Evolutionary conservation across 441 rosid species (phyloP).

Genomic region (Populus trichocarpa): DNA sequence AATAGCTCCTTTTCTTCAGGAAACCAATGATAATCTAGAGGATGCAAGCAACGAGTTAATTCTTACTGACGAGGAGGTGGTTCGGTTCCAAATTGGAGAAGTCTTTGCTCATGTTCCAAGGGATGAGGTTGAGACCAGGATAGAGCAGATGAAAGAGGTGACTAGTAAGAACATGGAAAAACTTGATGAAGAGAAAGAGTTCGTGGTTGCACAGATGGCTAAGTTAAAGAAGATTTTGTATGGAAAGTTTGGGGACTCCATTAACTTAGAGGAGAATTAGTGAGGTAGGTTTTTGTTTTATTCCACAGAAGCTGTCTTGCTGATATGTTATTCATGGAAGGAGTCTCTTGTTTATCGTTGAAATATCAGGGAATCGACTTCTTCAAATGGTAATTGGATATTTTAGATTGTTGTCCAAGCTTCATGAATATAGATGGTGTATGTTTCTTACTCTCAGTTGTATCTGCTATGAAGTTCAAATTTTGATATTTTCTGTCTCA

Average conservation of each 20-base stretch:
- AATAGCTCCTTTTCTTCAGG: slow-evolving; percentile 33
- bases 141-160: slow-evolving; percentile 70
- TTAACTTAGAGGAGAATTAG: slow-evolving; percentile 88
- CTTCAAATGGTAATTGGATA: not conserved
- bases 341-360: not conserved
- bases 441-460: not conserved
- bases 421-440: not conserved
- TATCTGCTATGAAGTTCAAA: not conserved
- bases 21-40: slow-evolving; percentile 75
- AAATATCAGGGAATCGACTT: not conserved
- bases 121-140: slow-evolving; percentile 82
- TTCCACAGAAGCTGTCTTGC: not conserved
- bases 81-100: slow-evolving; percentile 83
- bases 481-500: too few species aligned
- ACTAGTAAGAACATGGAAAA: slow-evolving; percentile 57
- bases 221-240: slow-evolving; percentile 75
- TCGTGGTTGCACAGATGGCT: slow-evolving; percentile 58
- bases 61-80: slow-evolving; percentile 80
- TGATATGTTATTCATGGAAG: not conserved
- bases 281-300: not conserved
- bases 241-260: slow-evolving; percentile 81
- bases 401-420: not conserved
- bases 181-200: slow-evolving; percentile 69
- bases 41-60: slow-evolving; percentile 90
- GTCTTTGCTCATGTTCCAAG: slow-evolving; percentile 79